phyloP scores from a whole-genome alignment of 2,329 filamentous ascomycete species.

The Microsporum canis region DNA sequence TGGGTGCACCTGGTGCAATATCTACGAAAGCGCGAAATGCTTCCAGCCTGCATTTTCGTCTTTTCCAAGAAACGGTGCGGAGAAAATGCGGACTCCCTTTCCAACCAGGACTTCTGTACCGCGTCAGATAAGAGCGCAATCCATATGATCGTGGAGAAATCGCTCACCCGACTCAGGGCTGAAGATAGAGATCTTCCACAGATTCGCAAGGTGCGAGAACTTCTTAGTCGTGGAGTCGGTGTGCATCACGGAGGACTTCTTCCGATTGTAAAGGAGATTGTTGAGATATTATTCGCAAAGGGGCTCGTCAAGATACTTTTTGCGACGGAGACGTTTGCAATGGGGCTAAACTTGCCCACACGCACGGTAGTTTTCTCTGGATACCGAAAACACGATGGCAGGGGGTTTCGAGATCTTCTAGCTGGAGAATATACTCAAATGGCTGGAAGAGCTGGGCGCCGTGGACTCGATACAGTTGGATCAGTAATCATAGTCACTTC shows the following conservation, averaged over 20 bases:
- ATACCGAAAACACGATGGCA: slow-evolving; percentile 90
- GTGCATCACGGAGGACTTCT: slow-evolving; percentile 91
- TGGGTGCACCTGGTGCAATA: slow-evolving; percentile 95
- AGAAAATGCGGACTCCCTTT: slow-evolving; percentile 89
- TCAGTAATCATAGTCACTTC: slow-evolving; percentile 84
- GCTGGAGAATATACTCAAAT: slow-evolving; percentile 98
- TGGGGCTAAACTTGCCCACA: slow-evolving; percentile 92
- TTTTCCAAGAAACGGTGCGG: slow-evolving; percentile 98
- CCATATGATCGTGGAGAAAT: slow-evolving; percentile 95
- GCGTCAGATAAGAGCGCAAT: slow-evolving; percentile 91
- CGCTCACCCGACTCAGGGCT: slow-evolving; percentile 76
- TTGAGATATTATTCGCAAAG: slow-evolving; percentile 91
- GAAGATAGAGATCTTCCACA: slow-evolving; percentile 88
- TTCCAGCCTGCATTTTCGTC: slow-evolving; percentile 93
- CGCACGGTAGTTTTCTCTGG: slow-evolving; percentile 96
- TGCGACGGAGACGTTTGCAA: slow-evolving; percentile 95
- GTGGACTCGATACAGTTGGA: slow-evolving; percentile 84
- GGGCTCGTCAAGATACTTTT: slow-evolving; percentile 95
- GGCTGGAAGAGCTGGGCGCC: slow-evolving; percentile 85
- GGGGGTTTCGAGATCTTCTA: slow-evolving; percentile 77
- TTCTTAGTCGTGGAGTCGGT: slow-evolving; percentile 78
- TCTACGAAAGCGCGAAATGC: slow-evolving; percentile 70
- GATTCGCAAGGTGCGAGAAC: slow-evolving; percentile 73
- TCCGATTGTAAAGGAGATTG: slow-evolving; percentile 94
- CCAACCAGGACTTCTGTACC: slow-evolving; percentile 89